Evolutionary conservation across 441 rosid species (phyloP).

Genomic region (Croton laevigatus): DNA sequence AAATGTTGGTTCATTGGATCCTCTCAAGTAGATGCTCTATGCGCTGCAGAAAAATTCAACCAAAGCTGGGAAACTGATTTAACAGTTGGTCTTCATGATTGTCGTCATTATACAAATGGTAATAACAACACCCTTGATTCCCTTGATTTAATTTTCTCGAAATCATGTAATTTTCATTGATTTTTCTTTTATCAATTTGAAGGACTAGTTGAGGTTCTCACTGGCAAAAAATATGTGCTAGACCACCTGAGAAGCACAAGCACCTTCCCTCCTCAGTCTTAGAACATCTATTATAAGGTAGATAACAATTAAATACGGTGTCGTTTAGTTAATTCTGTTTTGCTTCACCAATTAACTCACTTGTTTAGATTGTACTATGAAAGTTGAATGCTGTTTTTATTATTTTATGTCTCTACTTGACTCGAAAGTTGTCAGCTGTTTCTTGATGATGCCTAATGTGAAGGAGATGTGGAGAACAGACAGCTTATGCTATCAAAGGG

Average conservation of each 20-base stretch:
- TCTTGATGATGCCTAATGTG: background rate
- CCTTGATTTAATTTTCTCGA: background rate
- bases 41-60: constrained; percentile 41
- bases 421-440: background rate
- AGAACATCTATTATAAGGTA: background rate
- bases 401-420: background rate
- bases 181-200: constrained; percentile 2
- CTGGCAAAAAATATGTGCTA: constrained; percentile 45
- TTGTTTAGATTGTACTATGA: background rate
- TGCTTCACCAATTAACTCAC: background rate
- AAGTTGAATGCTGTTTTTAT: background rate
- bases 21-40: constrained; percentile 34
- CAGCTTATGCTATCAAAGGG: background rate
- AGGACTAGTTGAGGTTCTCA: constrained; percentile 67
- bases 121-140: background rate
- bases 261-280: background rate
- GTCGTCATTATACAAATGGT: constrained; percentile 71
- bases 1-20: constrained; percentile 66
- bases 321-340: background rate
- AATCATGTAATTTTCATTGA: background rate
- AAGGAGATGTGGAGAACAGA: background rate
- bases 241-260: constrained; percentile 34
- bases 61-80: constrained; percentile 52
- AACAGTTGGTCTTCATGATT: constrained; percentile 59
- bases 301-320: background rate